Evolutionary conservation across 768 basidiomycete genomes (phyloP), one percentile per base, ranked within the genome.

Genomic region (Cyathus striatus): DNA sequence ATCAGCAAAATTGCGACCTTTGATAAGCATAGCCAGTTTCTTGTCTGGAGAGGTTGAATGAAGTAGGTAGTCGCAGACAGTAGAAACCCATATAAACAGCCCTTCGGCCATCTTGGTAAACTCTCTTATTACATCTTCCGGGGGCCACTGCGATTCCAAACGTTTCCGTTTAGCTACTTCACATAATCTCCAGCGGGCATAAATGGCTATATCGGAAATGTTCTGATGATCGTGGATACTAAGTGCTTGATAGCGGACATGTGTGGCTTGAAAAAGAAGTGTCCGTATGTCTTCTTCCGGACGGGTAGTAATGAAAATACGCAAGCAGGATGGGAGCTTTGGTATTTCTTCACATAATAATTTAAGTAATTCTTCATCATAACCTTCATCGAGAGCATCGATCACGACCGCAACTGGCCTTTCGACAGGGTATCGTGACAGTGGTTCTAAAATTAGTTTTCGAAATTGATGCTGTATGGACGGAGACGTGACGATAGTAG

Each of bases 381-480:
- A 43, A 5, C 48, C 46, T 40, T 59, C 51, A 41, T 59, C 52
- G 13, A 59, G 41, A 7, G 55, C 57, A 50, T 59, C 57, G n/a
- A 59, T 50, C 6, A 59, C 50, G 13, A 53, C 27, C 7, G 48
- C 44, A 6, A 47, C 22, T 18, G 45, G 41, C 23, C 18, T 23
- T 34, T 37, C n/a, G 42, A 39, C 35, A 22, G 33, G 42, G 30
- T 17, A 17, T 12, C 35, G 13, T 13, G 13, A 9, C n/a, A 40
- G 23, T 25, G 48, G 49, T 4, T 38, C 36, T 23, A 47, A 16
- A 24, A 54, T 49, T 10, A 54, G 41, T 39, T 54, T 43, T 37
- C 37, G 21, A 23, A 54, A 54, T 34, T 54, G 52, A 24, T 32
- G 24, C 21, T 50, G 42, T 21, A 45, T 34, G 4, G 46, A 41